Conservation (phyloP, 352 stramenopile species). For the Phytophthora pini region DNA sequence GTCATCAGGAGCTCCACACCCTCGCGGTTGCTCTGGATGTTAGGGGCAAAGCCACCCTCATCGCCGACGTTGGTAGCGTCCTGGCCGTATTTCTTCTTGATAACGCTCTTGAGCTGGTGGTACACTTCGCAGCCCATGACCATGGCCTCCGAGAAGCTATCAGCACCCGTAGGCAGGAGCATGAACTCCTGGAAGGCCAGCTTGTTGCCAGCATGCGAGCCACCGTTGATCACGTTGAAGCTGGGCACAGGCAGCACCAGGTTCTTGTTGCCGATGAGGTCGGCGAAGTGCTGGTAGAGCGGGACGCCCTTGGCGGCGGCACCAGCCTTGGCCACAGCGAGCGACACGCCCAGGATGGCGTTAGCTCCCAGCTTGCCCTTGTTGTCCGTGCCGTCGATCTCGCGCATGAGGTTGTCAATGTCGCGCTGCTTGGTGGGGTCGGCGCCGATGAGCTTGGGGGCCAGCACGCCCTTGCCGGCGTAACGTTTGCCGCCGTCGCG, state of each 20-base stretch:
- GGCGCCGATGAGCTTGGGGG: slow-evolving; percentile 83
- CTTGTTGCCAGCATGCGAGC: slow-evolving; percentile 98
- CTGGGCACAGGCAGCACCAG: slow-evolving; percentile 96
- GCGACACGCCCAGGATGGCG: slow-evolving; percentile 98
- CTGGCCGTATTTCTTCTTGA: slow-evolving; percentile 98
- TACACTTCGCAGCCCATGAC: slow-evolving; percentile 99
- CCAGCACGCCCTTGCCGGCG: slow-evolving; percentile 89
- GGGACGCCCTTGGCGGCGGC: slow-evolving; percentile 95
- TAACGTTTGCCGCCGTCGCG: slow-evolving; percentile 87
- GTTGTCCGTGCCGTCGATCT: slow-evolving; percentile 97
- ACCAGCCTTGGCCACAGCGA: slow-evolving; percentile 92
- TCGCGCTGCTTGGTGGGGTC: slow-evolving; percentile 90
- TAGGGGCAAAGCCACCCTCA: slow-evolving; percentile 98
- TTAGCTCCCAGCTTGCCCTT: slow-evolving; percentile 99
- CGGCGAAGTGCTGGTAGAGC: slow-evolving; percentile 98
- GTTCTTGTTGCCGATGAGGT: slow-evolving; percentile 96
- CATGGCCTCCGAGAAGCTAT: slow-evolving; percentile 95
- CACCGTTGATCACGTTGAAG: slow-evolving; percentile 99
- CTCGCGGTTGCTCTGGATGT: slow-evolving; percentile 96
- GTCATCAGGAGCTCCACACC: slow-evolving; percentile 96
- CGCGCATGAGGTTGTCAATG: slow-evolving; percentile 93
- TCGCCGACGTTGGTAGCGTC: slow-evolving; percentile 99
- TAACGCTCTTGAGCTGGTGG: slow-evolving; percentile 98
- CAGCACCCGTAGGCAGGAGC: slow-evolving; percentile 94
- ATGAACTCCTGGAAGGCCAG: slow-evolving; percentile 99